Conservation (phyloP, 2,329 filamentous ascomycete species). For the Tolypocladium nubicola region DNA sequence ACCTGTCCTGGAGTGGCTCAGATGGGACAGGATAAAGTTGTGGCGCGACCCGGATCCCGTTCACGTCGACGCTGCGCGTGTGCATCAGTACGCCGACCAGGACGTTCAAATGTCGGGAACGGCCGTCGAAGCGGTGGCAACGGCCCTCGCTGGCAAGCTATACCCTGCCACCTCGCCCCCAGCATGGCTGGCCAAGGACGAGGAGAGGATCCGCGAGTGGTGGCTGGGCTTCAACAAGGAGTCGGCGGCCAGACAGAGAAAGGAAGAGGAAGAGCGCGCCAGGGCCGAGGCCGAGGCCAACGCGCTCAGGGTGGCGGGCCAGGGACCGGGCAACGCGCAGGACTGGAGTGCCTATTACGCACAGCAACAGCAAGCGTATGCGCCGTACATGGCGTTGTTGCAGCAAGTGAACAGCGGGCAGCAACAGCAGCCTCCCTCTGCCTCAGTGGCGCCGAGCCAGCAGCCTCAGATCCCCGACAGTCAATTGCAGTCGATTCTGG, state of each 20-base stretch:
- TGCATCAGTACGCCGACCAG: constrained; percentile 30
- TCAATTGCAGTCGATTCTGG: constrained; percentile 33
- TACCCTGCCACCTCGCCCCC: constrained; percentile 42
- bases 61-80: constrained; percentile 19
- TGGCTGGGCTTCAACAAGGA: constrained; percentile 37
- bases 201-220: constrained; percentile 40
- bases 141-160: constrained; percentile 31
- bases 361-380: constrained; percentile 28
- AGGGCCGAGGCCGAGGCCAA: constrained; percentile 21
- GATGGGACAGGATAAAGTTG: constrained; percentile 29
- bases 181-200: constrained; percentile 36
- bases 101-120: constrained; percentile 31
- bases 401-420: constrained; percentile 29
- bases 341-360: constrained; percentile 19
- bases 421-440: constrained; percentile 10
- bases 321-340: constrained; percentile 8
- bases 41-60: constrained; percentile 32
- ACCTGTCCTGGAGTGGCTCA: constrained; percentile 31
- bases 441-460: constrained; percentile 7
- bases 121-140: constrained; percentile 30
- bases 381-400: constrained; percentile 30
- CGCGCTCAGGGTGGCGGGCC: constrained; percentile 13
- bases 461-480: constrained; percentile 21
- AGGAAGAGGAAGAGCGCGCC: constrained; percentile 25
- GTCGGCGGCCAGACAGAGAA: constrained; percentile 24